These are phyloP conservation scores for Mrakia frigida DNA, from an alignment of 768 basidiomycete genomes.

Conservation along the genomic window DNA sequence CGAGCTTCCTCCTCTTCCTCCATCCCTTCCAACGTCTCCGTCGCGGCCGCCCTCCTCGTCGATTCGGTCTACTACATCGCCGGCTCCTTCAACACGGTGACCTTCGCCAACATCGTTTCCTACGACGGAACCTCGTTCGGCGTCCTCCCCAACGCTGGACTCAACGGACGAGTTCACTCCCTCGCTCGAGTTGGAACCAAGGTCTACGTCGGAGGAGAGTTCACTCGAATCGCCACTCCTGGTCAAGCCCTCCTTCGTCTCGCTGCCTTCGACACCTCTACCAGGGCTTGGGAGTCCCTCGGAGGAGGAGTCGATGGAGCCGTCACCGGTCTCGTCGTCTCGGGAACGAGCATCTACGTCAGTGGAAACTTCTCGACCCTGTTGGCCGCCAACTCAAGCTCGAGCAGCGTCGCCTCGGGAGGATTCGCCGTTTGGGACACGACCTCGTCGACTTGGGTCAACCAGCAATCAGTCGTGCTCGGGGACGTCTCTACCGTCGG, in stretches of 20 bases:
- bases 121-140: constrained; percentile 46
- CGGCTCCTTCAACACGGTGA: constrained; percentile 63
- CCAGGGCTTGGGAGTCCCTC: constrained; percentile 63
- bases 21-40: constrained; percentile 38
- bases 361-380: constrained; percentile 69
- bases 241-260: constrained; percentile 54
- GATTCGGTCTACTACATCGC: constrained; percentile 63
- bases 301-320: constrained; percentile 69
- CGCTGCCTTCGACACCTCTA: constrained; percentile 64
- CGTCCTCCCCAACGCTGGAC: constrained; percentile 59
- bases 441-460: constrained; percentile 43
- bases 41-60: constrained; percentile 49
- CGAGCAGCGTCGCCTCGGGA: constrained; percentile 43
- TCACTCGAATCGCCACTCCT: constrained; percentile 61
- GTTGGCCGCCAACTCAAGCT: constrained; percentile 39
- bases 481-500: constrained; percentile 15
- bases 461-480: constrained; percentile 1
- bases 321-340: constrained; percentile 57
- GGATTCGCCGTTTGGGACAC: constrained; percentile 77
- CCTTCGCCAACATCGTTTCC: constrained; percentile 62
- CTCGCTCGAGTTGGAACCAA: constrained; percentile 52
- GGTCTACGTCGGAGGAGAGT: constrained; percentile 82
- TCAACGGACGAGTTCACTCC: constrained; percentile 72
- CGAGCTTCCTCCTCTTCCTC: not conserved
- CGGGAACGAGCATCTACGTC: constrained; percentile 51